Base-by-base conservation (phyloP, 192 early-diverging fungal species). In the Mycoemilia scoparia region DNA sequence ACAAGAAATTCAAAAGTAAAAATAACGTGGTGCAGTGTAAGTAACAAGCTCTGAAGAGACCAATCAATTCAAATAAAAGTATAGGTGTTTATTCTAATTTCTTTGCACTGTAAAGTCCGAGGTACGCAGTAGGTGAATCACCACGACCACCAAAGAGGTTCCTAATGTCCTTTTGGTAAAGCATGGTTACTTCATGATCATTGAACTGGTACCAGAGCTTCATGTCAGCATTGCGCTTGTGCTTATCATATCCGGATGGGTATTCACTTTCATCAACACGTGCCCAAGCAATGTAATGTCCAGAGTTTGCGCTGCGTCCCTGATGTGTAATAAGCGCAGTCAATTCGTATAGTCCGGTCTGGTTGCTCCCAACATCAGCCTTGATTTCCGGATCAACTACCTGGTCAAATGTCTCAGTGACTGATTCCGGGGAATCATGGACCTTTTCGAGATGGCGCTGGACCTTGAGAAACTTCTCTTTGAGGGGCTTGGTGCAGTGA, bases 231-330 rank as follows among this genome's bases (percentile, higher is more conserved):
- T 36, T n/a, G 8, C 35, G 37, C 13, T 24, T 38, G n/a, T 32
- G 35, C 4, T 34, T 65, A 35, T 48, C 77, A 56, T 54, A 39
- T 63, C 13, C 52, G 6, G 55, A 40, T 1, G 56, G 48, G 23
- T 60, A 40, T 13, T 62, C 52, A 12, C 50, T 45, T 29, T 69
- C 74, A 2, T 62, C 71, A 42, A 79, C 79, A 42, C 80, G 80
- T 3, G 79, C 78, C 93, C 93, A 97, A 11, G 72, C 90, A 48
- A 97, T 93, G 32, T 96, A 96, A 52, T 82, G 82, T 31, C 88
- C 89, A 21, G 85, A 89, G 48, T 96, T 87, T 21, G 85, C 80
- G 4, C 79, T 75, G 10, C 89, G 74, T n/a, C 93, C 93, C 27
- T 81, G 70, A 49, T 98, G 93, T 8, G 93, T 98, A 24, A 98